Percentiles rank a stretch among this genome's conserved stretches.
phyloP scores from a whole-genome alignment of 2,329 filamentous ascomycete genomes.

The Aspergillus quadrilineatus region DNA sequence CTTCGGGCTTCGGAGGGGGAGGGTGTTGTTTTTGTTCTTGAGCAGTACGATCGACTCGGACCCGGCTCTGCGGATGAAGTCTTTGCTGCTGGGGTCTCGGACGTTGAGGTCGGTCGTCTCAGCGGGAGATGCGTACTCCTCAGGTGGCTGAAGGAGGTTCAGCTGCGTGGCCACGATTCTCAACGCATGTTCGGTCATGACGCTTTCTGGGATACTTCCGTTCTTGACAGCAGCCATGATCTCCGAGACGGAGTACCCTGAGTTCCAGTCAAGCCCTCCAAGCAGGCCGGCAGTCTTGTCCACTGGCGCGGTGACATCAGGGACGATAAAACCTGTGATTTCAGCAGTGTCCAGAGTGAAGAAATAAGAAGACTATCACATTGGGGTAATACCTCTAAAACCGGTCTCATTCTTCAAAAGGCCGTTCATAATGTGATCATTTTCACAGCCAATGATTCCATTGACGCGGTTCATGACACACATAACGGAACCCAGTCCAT shows the following conservation, averaged over 20 bases:
- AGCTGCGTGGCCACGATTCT: background rate
- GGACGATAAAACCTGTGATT: background rate
- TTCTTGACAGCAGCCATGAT: background rate
- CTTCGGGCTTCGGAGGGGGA: background rate
- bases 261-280: background rate
- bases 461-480: constrained; percentile 2
- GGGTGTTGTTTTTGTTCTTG: background rate
- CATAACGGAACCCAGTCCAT: background rate
- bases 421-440: background rate
- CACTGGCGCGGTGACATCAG: background rate
- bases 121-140: background rate
- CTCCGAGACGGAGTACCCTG: background rate
- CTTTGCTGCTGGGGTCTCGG: background rate
- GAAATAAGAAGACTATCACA: background rate
- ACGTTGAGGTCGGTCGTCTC: background rate
- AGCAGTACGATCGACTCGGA: background rate
- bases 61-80: background rate
- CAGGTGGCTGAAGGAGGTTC: background rate
- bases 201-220: background rate
- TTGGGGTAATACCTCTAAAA: background rate
- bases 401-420: background rate
- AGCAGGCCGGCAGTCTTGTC: background rate
- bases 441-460: background rate
- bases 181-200: background rate
- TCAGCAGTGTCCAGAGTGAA: background rate